phyloP scores from a whole-genome alignment of 139 green algal genomes.

The Diplosphaera chodatii region DNA sequence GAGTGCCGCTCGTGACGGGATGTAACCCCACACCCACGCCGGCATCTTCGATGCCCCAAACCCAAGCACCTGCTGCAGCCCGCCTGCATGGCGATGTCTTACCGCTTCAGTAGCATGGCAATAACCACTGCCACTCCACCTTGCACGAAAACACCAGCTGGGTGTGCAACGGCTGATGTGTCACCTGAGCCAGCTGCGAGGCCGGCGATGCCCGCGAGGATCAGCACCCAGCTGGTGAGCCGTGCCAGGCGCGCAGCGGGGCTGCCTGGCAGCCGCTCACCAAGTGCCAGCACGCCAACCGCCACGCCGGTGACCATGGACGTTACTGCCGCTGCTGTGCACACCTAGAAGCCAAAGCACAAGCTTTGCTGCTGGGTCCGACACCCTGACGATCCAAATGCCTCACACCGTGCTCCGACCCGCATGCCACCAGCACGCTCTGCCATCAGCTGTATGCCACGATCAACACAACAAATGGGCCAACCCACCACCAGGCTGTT shows the following conservation, averaged over 20 bases:
- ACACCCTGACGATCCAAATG: too few relatives aligned
- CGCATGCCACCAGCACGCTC: too few relatives aligned
- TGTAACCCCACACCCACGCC: not conserved
- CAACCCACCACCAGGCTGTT: constrained; percentile 38
- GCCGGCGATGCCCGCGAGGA: constrained; percentile 44
- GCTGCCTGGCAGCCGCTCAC: constrained; percentile 50
- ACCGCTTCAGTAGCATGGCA: too few relatives aligned
- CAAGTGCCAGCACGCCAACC: constrained; percentile 65
- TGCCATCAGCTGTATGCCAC: too few relatives aligned
- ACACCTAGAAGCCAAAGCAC: too few relatives aligned
- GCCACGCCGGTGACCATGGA: constrained; percentile 67
- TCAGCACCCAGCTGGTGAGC: constrained; percentile 46
- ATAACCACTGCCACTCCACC: too few relatives aligned
- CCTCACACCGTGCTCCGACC: too few relatives aligned
- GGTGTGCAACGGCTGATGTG: too few relatives aligned
- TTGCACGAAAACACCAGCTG: too few relatives aligned
- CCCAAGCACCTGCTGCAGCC: not conserved
- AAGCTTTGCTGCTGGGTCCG: too few relatives aligned
- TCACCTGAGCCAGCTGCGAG: constrained; percentile 39
- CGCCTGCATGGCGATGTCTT: not conserved
- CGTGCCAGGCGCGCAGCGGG: constrained; percentile 20
- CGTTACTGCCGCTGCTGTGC: constrained; percentile 69
- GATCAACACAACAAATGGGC: not conserved
- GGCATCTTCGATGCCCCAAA: not conserved
- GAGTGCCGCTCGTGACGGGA: not conserved